Evolutionary conservation across 306 rosid species (phyloP).

Genomic region (Vigna reflexopilosa): DNA sequence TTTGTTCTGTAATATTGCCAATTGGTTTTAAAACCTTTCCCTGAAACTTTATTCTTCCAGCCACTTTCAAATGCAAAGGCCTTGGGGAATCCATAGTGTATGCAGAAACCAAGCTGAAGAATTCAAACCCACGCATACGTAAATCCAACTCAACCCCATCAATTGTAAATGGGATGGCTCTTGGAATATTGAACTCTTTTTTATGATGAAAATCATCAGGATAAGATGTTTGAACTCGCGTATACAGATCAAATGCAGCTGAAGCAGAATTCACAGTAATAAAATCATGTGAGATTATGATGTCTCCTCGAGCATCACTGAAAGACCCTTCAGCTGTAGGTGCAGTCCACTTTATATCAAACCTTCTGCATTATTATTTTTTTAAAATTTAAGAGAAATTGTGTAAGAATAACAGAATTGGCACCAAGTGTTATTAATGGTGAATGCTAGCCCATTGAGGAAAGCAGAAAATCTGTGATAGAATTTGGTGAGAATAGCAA

Average conservation of each 20-base stretch:
- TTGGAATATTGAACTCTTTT: conserved; percentile 54
- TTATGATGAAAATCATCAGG: conserved; percentile 57
- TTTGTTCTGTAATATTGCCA: conserved; percentile 50
- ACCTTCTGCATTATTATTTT: conserved; percentile 58
- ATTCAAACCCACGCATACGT: conserved; percentile 91
- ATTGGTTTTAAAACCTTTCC: conserved; percentile 75
- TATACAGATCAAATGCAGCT: conserved; percentile 76
- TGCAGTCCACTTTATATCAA: conserved; percentile 89
- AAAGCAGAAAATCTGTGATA: background rate
- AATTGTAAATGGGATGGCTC: conserved; percentile 63
- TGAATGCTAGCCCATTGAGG: background rate
- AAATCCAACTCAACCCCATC: conserved; percentile 93
- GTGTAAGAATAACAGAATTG: conserved; percentile 5
- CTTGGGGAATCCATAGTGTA: conserved; percentile 77
- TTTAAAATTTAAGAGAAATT: conserved; percentile 14
- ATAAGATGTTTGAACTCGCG: conserved; percentile 78
- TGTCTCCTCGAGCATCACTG: conserved; percentile 85
- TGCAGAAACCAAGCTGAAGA: conserved; percentile 70
- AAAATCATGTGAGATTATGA: conserved; percentile 76
- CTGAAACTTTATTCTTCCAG: conserved; percentile 84
- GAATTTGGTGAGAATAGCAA: background rate
- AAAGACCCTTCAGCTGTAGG: conserved; percentile 90
- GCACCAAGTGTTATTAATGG: background rate
- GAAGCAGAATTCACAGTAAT: conserved; percentile 76
- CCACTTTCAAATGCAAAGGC: conserved; percentile 84